Conservation (phyloP, 768 basidiomycete species). For the Phaeotremella fagi region DNA sequence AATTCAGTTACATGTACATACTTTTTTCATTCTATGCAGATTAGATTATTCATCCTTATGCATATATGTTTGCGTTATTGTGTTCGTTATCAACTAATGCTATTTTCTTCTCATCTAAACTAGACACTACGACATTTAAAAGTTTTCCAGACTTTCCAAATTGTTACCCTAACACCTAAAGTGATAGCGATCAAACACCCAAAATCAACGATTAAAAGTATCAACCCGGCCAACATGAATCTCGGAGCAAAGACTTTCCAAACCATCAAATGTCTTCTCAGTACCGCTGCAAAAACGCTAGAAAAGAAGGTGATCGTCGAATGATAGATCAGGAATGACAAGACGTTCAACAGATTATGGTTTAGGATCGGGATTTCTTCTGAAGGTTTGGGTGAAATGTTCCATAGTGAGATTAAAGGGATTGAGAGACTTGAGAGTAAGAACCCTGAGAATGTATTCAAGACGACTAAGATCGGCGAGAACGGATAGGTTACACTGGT, state of each 20-base stretch:
- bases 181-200: conserved; percentile 62
- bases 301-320: conserved; percentile 61
- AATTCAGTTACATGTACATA: too few relatives aligned
- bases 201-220: conserved; percentile 66
- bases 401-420: conserved; percentile 77
- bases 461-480: conserved; percentile 65
- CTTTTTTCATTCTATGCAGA: too few relatives aligned
- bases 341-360: conserved; percentile 48
- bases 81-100: neutral
- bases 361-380: conserved; percentile 36
- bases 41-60: neutral
- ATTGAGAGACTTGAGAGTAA: conserved; percentile 63
- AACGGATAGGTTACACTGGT: conserved; percentile 66
- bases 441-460: conserved; percentile 73
- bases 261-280: conserved; percentile 87
- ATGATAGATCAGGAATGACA: conserved; percentile 70
- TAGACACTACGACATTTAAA: conserved; percentile 44
- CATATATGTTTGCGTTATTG: neutral
- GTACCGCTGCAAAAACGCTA: conserved; percentile 65
- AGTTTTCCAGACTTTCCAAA: conserved; percentile 43
- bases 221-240: conserved; percentile 72
- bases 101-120: neutral
- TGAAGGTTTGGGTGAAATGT: conserved; percentile 59
- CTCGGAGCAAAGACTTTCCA: conserved; percentile 99
- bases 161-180: conserved; percentile 51